Base-by-base conservation (phyloP, 2,329 filamentous ascomycete species). In the Emmonsiellopsis sp. region DNA sequence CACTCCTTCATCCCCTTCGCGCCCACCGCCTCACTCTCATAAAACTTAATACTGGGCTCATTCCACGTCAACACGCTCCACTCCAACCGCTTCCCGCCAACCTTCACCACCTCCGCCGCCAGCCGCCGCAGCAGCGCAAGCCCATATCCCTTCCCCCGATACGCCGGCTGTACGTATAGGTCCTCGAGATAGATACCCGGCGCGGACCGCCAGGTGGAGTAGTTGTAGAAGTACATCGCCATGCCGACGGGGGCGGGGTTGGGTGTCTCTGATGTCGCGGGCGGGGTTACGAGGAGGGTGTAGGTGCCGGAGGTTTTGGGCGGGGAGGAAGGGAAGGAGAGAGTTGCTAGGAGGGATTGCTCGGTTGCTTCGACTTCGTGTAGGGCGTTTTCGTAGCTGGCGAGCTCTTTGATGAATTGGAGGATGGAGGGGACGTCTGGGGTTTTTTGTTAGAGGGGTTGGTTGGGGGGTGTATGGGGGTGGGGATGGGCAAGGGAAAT, bases 21-120 rank as follows among this genome's bases (percentile, higher is more conserved):
- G 11, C 74, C 74, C 45, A 76, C 61, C 52, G 66, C 64, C 59
- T 77, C 71, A 63, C 67, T 64, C 59, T 77, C 70, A 63, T 97
- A 97, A 65, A 97, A 96, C 62, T 84, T 77, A 73, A 97, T 87
- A 67, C 86, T 91, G 7, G 89, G 87, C 75, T 88, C 82, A 66
- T 97, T 97, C 90, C 90, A 95, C 56, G 88, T 92, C 62, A 96
- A 71, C 58, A 95, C 93, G 59, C 79, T 84, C 92, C 92, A 97
- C 66, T 97, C 91, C 53, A 97, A 72, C 55, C 92, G 78, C 7
- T 79, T 83, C 1, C 90, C 90, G 2, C 80, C 77, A 59, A 91
- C 85, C 51, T 79, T 78, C 51, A 87, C 65, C 2, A 89, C 84
- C 73, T 95, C 87, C 64, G 80, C 82, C n/a, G 91, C 92, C 66